A percentile compares a stretch with the other conserved stretches of the same genome.
phyloP scores from a whole-genome alignment of 495 filamentous ascomycete species.

The Penicillium lividum region DNA sequence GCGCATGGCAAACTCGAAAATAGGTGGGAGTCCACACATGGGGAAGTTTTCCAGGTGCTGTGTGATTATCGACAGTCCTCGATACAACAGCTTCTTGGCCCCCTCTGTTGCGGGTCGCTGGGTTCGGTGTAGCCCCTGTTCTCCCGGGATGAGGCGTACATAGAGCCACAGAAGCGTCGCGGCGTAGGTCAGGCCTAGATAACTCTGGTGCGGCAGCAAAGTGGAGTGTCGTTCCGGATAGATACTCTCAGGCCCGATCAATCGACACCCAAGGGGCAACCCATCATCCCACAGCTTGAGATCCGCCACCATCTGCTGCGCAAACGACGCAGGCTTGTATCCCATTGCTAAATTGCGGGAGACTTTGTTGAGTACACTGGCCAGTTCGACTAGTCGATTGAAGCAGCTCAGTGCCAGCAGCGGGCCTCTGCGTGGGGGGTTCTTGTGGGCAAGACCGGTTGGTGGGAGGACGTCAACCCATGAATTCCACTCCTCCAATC shows the following conservation, averaged over 20 bases:
- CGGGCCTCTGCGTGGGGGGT: conserved; percentile 50
- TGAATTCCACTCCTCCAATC: conserved; percentile 71
- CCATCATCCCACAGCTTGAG: conserved; percentile 44
- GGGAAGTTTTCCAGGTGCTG: conserved; percentile 51
- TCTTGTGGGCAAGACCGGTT: conserved; percentile 31
- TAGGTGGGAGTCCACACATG: conserved; percentile 48
- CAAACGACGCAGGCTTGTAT: conserved; percentile 34
- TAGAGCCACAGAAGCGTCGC: conserved; percentile 50
- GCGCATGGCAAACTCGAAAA: conserved; percentile 45
- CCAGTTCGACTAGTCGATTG: conserved; percentile 55
- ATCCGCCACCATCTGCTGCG: conserved; percentile 44
- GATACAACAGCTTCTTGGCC: conserved; percentile 46
- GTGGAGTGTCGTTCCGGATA: conserved; percentile 45
- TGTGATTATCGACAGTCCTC: conserved; percentile 44
- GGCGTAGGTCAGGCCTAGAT: conserved; percentile 47
- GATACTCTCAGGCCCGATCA: conserved; percentile 45
- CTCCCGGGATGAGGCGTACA: conserved; percentile 37
- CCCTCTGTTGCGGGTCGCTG: conserved; percentile 45
- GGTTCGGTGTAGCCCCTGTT: conserved; percentile 35
- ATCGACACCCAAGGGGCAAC: conserved; percentile 43
- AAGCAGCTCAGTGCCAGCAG: conserved; percentile 62
- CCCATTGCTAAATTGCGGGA: conserved; percentile 36
- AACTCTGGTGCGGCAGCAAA: conserved; percentile 52
- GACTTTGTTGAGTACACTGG: conserved; percentile 49
- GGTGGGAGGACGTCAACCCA: conserved; percentile 60